These are phyloP conservation scores for Kluyveromyces sp. DNA, from an alignment of 1,139 yeast species.

Conservation along the genomic window DNA sequence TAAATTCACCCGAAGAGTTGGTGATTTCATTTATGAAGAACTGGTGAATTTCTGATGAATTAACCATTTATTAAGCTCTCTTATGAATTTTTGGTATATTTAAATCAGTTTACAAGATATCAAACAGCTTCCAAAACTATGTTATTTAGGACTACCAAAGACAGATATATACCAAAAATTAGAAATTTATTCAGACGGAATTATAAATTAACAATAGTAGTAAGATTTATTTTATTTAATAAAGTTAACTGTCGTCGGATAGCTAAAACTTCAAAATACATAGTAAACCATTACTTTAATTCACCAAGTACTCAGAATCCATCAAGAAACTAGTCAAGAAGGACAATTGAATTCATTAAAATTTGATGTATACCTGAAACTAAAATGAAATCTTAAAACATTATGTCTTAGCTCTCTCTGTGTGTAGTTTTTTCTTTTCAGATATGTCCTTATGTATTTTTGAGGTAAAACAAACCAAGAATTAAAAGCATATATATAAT, in stretches of 20 bases:
- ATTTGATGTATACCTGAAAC: neutral
- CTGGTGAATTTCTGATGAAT: neutral
- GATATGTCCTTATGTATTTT: neutral
- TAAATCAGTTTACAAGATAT: too few species aligned
- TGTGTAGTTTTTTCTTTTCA: neutral
- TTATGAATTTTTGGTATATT: too few species aligned
- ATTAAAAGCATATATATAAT: neutral
- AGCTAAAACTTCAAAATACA: too few species aligned
- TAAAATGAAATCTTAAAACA: neutral
- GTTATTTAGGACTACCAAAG: too few species aligned
- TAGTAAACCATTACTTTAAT: neutral
- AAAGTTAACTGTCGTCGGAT: too few species aligned
- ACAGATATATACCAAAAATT: too few species aligned
- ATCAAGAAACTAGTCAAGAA: neutral
- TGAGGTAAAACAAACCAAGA: neutral
- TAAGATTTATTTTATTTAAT: too few species aligned
- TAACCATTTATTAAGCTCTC: neutral
- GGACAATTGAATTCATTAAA: neutral
- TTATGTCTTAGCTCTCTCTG: neutral
- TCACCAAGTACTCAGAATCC: neutral
- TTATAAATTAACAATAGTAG: too few species aligned
- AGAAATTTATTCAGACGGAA: too few species aligned
- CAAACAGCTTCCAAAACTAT: neutral
- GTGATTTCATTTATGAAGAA: neutral
- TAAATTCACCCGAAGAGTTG: neutral